Evolutionary conservation across 495 filamentous ascomycete genomes (phyloP).

Genomic region (Podospora pseudocomata): DNA sequence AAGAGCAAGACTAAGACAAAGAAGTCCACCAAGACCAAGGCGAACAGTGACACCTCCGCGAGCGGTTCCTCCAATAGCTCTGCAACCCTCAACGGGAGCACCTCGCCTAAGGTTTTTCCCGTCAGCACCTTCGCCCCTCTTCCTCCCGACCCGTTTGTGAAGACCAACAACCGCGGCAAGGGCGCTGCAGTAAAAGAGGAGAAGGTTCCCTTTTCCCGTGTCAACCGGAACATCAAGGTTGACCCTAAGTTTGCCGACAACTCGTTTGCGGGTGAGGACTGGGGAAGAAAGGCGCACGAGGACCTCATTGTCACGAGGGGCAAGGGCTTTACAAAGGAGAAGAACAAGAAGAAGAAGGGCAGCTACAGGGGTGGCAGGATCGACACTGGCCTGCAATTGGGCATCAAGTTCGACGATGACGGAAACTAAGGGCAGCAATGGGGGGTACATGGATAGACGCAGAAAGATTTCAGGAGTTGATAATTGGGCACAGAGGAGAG

Average conservation of each 20-base stretch:
- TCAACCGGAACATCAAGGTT: slow-evolving; percentile 53
- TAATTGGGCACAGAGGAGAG: not conserved
- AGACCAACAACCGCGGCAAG: slow-evolving; percentile 46
- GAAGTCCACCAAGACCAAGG: slow-evolving; percentile 26
- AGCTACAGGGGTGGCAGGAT: slow-evolving; percentile 82
- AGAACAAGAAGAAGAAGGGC: slow-evolving; percentile 93
- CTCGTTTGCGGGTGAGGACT: slow-evolving; percentile 76
- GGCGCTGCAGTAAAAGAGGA: slow-evolving; percentile 38
- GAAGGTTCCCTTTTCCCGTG: slow-evolving; percentile 62
- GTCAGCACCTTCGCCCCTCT: slow-evolving; percentile 39
- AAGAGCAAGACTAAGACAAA: slow-evolving; percentile 29
- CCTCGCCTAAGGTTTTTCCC: slow-evolving; percentile 39
- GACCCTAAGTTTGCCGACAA: slow-evolving; percentile 64
- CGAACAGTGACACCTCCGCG: slow-evolving; percentile 13
- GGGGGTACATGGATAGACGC: too few relatives aligned
- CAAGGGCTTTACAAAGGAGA: slow-evolving; percentile 99
- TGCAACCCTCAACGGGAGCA: slow-evolving; percentile 40
- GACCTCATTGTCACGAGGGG: slow-evolving; percentile 88
- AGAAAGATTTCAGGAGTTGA: not conserved
- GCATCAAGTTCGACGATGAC: slow-evolving; percentile 86
- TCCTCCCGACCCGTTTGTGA: slow-evolving; percentile 47
- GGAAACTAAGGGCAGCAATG: not conserved
- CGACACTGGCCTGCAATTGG: slow-evolving; percentile 66
- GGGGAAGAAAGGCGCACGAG: slow-evolving; percentile 79
- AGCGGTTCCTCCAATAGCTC: slow-evolving; percentile 35